A percentile compares a stretch with the other conserved stretches of the same genome.
These are phyloP conservation scores for Herpotrichia juniperi DNA, from an alignment of 2,329 filamentous ascomycete genomes.

Conservation along the genomic window DNA sequence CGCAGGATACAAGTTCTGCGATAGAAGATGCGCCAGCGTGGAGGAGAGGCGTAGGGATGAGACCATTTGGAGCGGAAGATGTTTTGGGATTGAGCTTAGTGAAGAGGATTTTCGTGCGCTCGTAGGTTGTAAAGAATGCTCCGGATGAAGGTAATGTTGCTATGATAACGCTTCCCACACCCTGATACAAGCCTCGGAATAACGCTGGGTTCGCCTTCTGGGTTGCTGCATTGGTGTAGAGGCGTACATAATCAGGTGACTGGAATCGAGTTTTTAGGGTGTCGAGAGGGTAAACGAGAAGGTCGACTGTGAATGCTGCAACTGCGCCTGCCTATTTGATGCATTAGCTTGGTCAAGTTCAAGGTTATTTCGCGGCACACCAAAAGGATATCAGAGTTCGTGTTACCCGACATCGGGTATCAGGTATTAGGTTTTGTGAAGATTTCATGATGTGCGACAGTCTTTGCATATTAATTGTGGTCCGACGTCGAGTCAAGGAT, in stretches of 20 bases:
- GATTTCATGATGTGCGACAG: no score
- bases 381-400: slow-evolving; percentile 62
- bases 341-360: background rate
- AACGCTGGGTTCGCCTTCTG: slow-evolving; percentile 62
- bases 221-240: slow-evolving; percentile 66
- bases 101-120: slow-evolving; percentile 72
- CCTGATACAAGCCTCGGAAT: slow-evolving; percentile 82
- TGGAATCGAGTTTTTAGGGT: slow-evolving; percentile 89
- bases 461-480: slow-evolving; percentile 1
- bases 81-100: slow-evolving; percentile 56
- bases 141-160: slow-evolving; percentile 90
- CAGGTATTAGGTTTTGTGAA: background rate
- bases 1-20: slow-evolving; percentile 83
- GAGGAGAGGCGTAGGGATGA: slow-evolving; percentile 70
- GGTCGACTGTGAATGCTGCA: slow-evolving; percentile 84
- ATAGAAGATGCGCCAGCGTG: slow-evolving; percentile 75
- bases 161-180: slow-evolving; percentile 81
- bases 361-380: slow-evolving; percentile 48
- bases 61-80: slow-evolving; percentile 31
- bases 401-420: slow-evolving; percentile 45
- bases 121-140: slow-evolving; percentile 90
- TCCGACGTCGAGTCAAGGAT: slow-evolving; percentile 14
- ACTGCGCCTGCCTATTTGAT: slow-evolving; percentile 77
- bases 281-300: slow-evolving; percentile 86
- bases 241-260: slow-evolving; percentile 73